phyloP scores from a whole-genome alignment of 306 rosid species.

The Prunus davidiana region DNA sequence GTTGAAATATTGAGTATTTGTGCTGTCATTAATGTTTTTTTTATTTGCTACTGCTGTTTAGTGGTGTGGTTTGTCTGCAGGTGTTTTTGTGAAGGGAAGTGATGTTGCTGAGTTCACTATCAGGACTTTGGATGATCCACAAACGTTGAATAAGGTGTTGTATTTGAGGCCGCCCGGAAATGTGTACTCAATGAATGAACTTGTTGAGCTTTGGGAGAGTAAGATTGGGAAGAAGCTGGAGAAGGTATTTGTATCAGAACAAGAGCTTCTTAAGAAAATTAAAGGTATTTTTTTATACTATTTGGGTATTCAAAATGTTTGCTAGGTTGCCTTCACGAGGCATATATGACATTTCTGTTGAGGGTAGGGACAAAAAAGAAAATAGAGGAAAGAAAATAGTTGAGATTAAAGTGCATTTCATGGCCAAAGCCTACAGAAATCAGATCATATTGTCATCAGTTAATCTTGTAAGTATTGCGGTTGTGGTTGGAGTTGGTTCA shows the following conservation, averaged over 20 bases:
- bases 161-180: constrained; percentile 77
- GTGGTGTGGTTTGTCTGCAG: constrained; percentile 33
- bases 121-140: constrained; percentile 66
- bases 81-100: constrained; percentile 55
- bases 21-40: not conserved
- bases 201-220: constrained; percentile 70
- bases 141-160: constrained; percentile 56
- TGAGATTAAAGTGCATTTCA: not conserved
- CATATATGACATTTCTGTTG: not conserved
- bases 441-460: not conserved
- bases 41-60: not conserved
- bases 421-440: not conserved
- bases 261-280: constrained; percentile 53
- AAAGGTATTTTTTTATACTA: constrained; percentile 46
- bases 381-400: too few species aligned
- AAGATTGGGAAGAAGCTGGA: constrained; percentile 68
- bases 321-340: not conserved
- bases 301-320: not conserved
- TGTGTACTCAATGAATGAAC: constrained; percentile 55
- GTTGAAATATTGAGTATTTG: not conserved
- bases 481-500: not conserved
- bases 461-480: not conserved
- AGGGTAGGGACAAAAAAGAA: too few species aligned
- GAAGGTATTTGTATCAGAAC: constrained; percentile 52
- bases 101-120: constrained; percentile 85